Conservation (phyloP, 805 yeast genomes). For the Clavispora vitiphila region DNA sequence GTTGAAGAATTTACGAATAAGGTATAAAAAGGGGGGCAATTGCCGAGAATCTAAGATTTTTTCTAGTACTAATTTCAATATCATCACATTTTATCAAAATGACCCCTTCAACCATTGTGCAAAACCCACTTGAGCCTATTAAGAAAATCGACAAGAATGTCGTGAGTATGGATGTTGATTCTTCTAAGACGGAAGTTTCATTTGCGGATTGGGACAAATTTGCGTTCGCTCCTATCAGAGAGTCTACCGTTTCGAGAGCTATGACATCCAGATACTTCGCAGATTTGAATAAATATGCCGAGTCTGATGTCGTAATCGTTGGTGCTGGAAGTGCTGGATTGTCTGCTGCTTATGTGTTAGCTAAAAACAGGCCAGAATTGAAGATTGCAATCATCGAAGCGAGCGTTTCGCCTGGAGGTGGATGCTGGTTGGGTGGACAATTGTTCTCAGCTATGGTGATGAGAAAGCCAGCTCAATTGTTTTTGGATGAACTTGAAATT, state of each 20-base stretch:
- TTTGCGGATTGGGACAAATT: slow-evolving; percentile 65
- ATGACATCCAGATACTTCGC: slow-evolving; percentile 72
- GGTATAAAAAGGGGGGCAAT: not conserved
- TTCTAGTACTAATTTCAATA: slow-evolving; percentile 1
- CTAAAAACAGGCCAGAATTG: slow-evolving; percentile 69
- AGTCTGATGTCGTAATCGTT: slow-evolving; percentile 66
- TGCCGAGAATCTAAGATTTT: no score
- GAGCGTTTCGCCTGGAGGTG: slow-evolving; percentile 75
- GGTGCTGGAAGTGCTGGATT: slow-evolving; percentile 80
- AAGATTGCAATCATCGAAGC: slow-evolving; percentile 72
- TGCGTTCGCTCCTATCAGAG: slow-evolving; percentile 68
- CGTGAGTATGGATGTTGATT: slow-evolving; percentile 13
- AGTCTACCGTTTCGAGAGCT: slow-evolving; percentile 74
- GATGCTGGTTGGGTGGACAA: slow-evolving; percentile 76
- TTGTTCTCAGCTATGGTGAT: slow-evolving; percentile 72
- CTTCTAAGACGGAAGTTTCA: slow-evolving; percentile 18
- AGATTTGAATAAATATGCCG: slow-evolving; percentile 70
- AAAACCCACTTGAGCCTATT: slow-evolving; percentile 15
- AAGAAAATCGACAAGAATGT: slow-evolving; percentile 1
- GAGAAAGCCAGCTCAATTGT: slow-evolving; percentile 73
- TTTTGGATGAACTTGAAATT: slow-evolving; percentile 58
- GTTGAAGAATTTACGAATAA: not conserved
- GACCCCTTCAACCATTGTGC: slow-evolving; percentile 33
- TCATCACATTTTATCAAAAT: slow-evolving; percentile 13
- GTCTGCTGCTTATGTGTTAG: slow-evolving; percentile 70